These are phyloP conservation scores for Lycium ferocissimum DNA, from an alignment of 257 asterid species.

Conservation along the genomic window DNA sequence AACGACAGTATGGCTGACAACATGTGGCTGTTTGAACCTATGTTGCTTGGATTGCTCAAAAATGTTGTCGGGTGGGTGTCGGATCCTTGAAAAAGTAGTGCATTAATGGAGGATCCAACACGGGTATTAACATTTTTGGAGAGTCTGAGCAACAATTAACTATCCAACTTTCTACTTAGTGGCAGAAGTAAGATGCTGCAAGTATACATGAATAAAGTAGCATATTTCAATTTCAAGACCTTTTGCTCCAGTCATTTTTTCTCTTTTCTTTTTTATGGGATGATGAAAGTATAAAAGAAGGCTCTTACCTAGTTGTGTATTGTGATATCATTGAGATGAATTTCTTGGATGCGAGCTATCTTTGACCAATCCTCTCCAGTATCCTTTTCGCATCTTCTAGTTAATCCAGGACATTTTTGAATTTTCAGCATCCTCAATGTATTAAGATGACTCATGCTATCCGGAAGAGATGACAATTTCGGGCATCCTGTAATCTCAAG, in stretches of 20 bases:
- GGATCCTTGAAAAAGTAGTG: no score
- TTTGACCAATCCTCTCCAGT: constrained; percentile 35
- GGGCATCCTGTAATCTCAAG: constrained; percentile 27
- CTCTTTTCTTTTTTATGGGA: neutral
- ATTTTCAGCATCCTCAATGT: constrained; percentile 24
- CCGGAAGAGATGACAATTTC: neutral
- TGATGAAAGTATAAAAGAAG: neutral
- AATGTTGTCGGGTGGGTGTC: no score
- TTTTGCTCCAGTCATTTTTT: neutral
- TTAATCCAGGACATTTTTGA: constrained; percentile 18
- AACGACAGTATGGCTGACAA: no score
- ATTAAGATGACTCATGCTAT: constrained; percentile 3
- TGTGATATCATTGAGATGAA: constrained; percentile 29
- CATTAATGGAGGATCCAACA: no score
- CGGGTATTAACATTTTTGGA: no score
- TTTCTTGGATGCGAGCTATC: constrained; percentile 29
- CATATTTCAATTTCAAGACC: neutral
- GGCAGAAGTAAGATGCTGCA: neutral
- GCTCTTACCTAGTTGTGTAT: neutral
- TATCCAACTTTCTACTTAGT: neutral
- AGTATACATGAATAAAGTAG: neutral
- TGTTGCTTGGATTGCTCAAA: no score
- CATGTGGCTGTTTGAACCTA: no score
- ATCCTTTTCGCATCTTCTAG: constrained; percentile 6
- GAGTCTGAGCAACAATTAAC: neutral